Evolutionary conservation across 2,329 filamentous ascomycete species (phyloP).

Genomic region (Microcyclosporella mali): DNA sequence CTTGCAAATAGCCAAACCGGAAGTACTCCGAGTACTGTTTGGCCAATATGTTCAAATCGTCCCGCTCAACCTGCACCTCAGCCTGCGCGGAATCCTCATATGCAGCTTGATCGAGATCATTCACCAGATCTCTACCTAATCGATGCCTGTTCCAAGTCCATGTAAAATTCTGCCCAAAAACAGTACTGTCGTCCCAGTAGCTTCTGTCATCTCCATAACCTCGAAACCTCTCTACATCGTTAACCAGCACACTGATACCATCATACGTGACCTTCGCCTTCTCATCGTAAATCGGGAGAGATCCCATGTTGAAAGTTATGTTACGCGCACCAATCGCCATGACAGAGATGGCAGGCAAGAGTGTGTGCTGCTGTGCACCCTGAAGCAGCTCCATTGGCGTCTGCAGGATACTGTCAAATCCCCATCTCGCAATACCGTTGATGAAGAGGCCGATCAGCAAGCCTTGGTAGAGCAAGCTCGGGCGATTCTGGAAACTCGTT

Average conservation of each 20-base stretch:
- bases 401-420: constrained; percentile 82
- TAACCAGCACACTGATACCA: constrained; percentile 73
- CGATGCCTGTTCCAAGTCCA: constrained; percentile 33
- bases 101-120: too few species aligned
- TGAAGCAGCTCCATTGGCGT: constrained; percentile 66
- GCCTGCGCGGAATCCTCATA: constrained; percentile 1
- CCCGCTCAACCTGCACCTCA: neutral
- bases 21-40: constrained; percentile 61
- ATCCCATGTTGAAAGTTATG: constrained; percentile 58
- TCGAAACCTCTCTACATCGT: constrained; percentile 77
- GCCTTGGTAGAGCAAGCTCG: constrained; percentile 80
- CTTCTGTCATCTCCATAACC: constrained; percentile 57
- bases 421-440: constrained; percentile 91
- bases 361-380: constrained; percentile 48
- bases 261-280: constrained; percentile 51
- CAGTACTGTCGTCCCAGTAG: constrained; percentile 34
- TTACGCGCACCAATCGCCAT: constrained; percentile 47
- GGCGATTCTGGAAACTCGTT: constrained; percentile 80
- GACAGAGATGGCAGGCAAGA: constrained; percentile 49
- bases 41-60: constrained; percentile 30
- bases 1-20: constrained; percentile 67
- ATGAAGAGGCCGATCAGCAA: constrained; percentile 85
- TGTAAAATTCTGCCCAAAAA: constrained; percentile 20
- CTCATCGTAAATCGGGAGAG: constrained; percentile 30
- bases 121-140: constrained; percentile 3